Evolutionary conservation across 441 rosid species (phyloP), one percentile per base, ranked within the genome.

Genomic region (Adansonia gregorii): DNA sequence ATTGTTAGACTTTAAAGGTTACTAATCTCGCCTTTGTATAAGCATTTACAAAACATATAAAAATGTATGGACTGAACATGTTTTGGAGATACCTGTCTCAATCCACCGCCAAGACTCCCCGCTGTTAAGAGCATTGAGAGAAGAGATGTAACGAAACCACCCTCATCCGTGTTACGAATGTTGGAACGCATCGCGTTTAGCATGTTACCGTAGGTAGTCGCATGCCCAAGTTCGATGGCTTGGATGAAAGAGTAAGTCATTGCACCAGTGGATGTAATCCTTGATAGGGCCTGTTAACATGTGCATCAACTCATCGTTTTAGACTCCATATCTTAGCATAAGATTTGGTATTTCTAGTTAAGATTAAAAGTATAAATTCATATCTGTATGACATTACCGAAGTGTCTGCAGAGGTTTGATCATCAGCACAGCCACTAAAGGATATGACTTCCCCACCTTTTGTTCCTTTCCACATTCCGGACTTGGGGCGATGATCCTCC

Each of bases 161-260:
- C 87, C 31, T 68, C 66, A 6, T 79, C 49, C 35, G 85, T 46
- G 75, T 78, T 82, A 31, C 83, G 84, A 72, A 90, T 81, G 60
- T 87, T 88, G 73, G 88, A 84, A 65, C 90, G 83, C 93, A 90
- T 88, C 6, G 89, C 86, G 5, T 67, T 87, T 68, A 89, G 55
- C 66, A 88, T 82, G 82, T 67, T 81, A 64, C 92, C 92, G 41
- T 89, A 90, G 7, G 91, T 89, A 9, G 75, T 61, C 61, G 81
- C 94, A 27, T 86, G 87, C 11, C 91, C 91, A 11, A 79, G 85
- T 78, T 90, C 92, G 49, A 90, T 74, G 74, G 92, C 91, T 69
- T 85, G 90, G 73, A 90, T 87, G 85, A 91, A 91, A 65, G 94
- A 78, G 73, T 85, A 91, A 3, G 94, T 91, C 93, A 91, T 91